Conservation (phyloP, 768 basidiomycete species). For the Hebeloma cylindrosporum region DNA sequence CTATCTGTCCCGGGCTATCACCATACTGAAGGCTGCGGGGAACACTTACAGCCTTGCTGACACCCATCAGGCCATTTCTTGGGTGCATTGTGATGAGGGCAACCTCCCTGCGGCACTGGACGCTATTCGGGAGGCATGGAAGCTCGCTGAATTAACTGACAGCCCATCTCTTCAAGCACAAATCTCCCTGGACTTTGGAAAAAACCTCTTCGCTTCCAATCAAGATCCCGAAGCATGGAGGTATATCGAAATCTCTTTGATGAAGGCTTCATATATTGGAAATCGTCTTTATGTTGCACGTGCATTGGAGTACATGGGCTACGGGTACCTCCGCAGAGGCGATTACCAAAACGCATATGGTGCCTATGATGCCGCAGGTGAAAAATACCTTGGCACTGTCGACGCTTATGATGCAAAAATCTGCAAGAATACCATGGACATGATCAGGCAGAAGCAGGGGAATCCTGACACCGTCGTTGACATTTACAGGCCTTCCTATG, state of each 20-base stretch:
- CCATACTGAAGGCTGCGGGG: not conserved
- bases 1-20: not conserved
- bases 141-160: not conserved
- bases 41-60: not conserved
- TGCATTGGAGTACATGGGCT: constrained; percentile 1
- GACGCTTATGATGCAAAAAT: not conserved
- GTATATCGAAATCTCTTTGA: not conserved
- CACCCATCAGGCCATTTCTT: not conserved
- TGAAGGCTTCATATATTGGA: not conserved
- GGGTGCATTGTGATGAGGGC: constrained; percentile 3
- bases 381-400: not conserved
- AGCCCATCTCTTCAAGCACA: constrained; percentile 2
- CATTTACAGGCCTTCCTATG: constrained; percentile 2
- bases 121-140: constrained; percentile 4
- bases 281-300: not conserved
- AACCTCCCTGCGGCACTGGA: constrained; percentile 5
- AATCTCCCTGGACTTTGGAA: not conserved
- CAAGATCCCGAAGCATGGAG: constrained; percentile 5
- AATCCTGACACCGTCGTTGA: not conserved
- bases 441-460: not conserved
- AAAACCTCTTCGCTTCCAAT: constrained; percentile 1
- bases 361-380: not conserved
- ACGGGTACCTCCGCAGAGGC: constrained; percentile 1
- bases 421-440: not conserved
- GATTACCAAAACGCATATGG: not conserved